Evolutionary conservation across 2,329 filamentous ascomycete species (phyloP).

Genomic region (Clonostachys rhizophaga): DNA sequence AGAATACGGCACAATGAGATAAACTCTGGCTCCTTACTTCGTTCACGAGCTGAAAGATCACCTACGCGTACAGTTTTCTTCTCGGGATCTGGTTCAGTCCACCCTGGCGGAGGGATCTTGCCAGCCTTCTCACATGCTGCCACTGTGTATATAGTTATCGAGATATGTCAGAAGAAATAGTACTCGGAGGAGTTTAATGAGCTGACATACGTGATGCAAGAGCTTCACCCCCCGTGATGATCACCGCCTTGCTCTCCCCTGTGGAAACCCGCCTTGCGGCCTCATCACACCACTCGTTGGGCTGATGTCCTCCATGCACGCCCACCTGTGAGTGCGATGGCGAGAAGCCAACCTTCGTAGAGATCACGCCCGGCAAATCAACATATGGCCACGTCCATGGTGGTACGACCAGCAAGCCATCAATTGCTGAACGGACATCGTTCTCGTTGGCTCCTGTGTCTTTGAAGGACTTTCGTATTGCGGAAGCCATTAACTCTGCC

Average conservation of each 20-base stretch:
- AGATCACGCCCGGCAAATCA: slow-evolving; percentile 47
- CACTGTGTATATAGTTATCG: slow-evolving; percentile 12
- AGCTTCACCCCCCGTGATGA: slow-evolving; percentile 61
- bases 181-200: rapidly evolving
- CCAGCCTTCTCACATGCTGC: slow-evolving; percentile 23
- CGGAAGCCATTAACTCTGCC: slow-evolving; percentile 50
- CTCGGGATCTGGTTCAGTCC: slow-evolving; percentile 43
- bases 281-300: slow-evolving; percentile 58
- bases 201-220: slow-evolving; percentile 45
- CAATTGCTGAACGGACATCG: slow-evolving; percentile 38
- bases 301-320: slow-evolving; percentile 60
- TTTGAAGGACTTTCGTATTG: slow-evolving; percentile 43
- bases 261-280: slow-evolving; percentile 51
- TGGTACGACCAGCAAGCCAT: slow-evolving; percentile 54
- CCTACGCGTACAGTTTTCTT: slow-evolving; percentile 30
- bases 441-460: slow-evolving; percentile 32
- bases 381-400: slow-evolving; percentile 65
- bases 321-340: slow-evolving; percentile 43
- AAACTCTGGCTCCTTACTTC: slow-evolving; percentile 9
- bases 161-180: not conserved
- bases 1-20: not conserved
- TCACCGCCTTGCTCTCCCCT: slow-evolving; percentile 48
- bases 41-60: slow-evolving; percentile 35
- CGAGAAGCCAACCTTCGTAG: slow-evolving; percentile 36
- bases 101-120: slow-evolving; percentile 42